phyloP scores from a whole-genome alignment of 257 asterid genomes.

The Solanum neorickii region DNA sequence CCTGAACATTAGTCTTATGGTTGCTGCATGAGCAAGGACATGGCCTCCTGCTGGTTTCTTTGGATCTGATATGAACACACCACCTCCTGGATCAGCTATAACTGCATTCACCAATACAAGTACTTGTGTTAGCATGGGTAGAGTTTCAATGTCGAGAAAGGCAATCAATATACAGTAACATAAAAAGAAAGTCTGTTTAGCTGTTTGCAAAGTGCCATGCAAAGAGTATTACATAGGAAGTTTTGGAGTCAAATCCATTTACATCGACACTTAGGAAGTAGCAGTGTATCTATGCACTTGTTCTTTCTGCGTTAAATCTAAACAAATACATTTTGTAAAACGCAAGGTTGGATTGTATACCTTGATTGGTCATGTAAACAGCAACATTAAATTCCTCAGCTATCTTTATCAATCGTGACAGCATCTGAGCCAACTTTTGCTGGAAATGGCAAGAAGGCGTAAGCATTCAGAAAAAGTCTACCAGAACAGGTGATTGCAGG shows the following conservation, averaged over 20 bases:
- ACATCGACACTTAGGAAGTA: background rate
- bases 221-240: background rate
- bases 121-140: background rate
- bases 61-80: constrained; percentile 93
- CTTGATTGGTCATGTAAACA: constrained; percentile 98
- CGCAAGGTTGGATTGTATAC: constrained; percentile 16
- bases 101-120: constrained; percentile 44
- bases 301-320: background rate
- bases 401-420: constrained; percentile 83
- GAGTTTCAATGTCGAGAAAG: background rate
- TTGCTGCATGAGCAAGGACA: constrained; percentile 96
- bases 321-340: background rate
- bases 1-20: constrained; percentile 94
- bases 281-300: background rate
- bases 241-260: background rate
- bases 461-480: background rate
- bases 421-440: constrained; percentile 99
- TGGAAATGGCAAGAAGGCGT: constrained; percentile 22
- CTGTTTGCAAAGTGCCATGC: background rate
- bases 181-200: background rate
- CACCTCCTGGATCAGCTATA: constrained; percentile 98
- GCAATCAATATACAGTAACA: background rate
- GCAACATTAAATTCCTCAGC: constrained; percentile 98
- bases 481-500: background rate
- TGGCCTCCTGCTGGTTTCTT: constrained; percentile 99